Evolutionary conservation across 2,329 filamentous ascomycete genomes (phyloP).

Genomic region (Trichophyton schoenleinii): DNA sequence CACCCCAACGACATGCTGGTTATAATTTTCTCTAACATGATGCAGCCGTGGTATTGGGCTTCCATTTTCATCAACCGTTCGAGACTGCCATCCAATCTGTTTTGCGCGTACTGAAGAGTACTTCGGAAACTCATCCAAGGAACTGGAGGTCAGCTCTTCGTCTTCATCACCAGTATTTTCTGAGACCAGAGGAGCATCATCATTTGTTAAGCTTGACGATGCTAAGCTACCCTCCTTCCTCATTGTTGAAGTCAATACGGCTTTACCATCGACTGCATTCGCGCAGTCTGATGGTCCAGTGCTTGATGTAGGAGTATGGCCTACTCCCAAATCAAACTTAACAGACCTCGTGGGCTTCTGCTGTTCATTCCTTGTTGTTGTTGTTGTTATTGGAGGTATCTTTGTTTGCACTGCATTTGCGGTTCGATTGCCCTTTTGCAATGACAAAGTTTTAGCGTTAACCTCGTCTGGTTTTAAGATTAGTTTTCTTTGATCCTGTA

Average conservation of each 20-base stretch:
- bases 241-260: too few species aligned
- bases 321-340: not conserved
- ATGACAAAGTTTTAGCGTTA: not conserved
- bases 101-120: not conserved
- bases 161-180: not conserved
- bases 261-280: not conserved
- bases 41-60: constrained; percentile 20
- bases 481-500: not conserved
- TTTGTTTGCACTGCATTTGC: not conserved
- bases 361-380: not conserved
- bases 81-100: constrained; percentile 1
- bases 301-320: not conserved
- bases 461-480: not conserved
- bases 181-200: not conserved
- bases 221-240: not conserved
- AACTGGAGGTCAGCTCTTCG: not conserved
- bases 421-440: not conserved
- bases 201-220: not conserved
- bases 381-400: not conserved
- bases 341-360: not conserved
- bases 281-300: not conserved
- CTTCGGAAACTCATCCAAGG: not conserved
- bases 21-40: not conserved
- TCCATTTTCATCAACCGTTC: constrained; percentile 27
- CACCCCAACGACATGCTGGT: not conserved